phyloP scores from a whole-genome alignment of 2,329 filamentous ascomycete genomes.

The Shiraia sp. region DNA sequence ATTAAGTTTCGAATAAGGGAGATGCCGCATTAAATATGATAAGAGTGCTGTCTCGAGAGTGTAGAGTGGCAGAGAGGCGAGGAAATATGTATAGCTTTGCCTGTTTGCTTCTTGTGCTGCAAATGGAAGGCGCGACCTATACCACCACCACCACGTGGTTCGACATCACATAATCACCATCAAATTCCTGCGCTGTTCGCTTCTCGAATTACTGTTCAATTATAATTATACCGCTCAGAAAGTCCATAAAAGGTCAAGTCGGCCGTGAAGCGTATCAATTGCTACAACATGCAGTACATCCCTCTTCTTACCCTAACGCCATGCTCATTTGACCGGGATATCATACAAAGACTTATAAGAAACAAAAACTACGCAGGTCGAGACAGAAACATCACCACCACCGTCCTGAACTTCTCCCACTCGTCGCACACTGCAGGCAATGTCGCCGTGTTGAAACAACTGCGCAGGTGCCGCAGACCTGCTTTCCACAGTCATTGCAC shows the following conservation, averaged over 20 bases:
- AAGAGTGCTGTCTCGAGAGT: no score
- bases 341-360: neutral
- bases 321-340: neutral
- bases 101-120: no score
- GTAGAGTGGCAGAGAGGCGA: no score
- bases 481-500: constrained; percentile 45
- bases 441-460: constrained; percentile 42
- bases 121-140: no score
- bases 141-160: no score
- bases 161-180: no score
- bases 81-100: no score
- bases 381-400: constrained; percentile 5
- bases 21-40: no score
- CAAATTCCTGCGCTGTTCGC: constrained; percentile 4
- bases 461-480: constrained; percentile 49
- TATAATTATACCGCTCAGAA: no score
- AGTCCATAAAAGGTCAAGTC: no score
- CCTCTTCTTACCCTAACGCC: constrained; percentile 1
- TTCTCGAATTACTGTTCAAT: no score
- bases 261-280: neutral
- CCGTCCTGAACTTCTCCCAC: constrained; percentile 9
- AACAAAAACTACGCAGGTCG: neutral
- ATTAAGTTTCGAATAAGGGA: no score
- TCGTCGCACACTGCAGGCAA: constrained; percentile 48
- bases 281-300: neutral